Conservation (phyloP, 306 rosid species). For the Casuarina equisetifolia region DNA sequence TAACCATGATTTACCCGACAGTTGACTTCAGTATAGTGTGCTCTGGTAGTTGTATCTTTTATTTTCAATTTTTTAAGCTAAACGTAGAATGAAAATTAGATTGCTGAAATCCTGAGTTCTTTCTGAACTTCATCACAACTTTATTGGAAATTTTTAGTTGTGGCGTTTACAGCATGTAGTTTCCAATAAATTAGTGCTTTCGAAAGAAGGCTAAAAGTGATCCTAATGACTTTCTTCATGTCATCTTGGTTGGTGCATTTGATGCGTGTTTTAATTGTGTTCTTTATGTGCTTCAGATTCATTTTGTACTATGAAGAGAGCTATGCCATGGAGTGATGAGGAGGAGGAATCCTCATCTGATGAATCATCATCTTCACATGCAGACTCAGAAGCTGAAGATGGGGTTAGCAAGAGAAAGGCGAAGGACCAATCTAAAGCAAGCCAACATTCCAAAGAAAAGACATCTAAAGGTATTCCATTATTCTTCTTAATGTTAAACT, state of each 20-base stretch:
- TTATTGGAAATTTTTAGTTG: background rate
- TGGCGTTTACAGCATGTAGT: background rate
- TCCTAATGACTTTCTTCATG: background rate
- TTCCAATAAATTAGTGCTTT: no score
- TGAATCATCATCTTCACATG: slow-evolving; percentile 49
- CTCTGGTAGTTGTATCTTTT: no score
- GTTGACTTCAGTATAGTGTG: no score
- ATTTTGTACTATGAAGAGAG: slow-evolving; percentile 66
- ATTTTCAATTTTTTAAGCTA: no score
- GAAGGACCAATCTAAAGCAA: slow-evolving; percentile 14
- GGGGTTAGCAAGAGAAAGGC: slow-evolving; percentile 41
- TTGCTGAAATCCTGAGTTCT: no score
- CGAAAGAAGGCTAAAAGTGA: background rate
- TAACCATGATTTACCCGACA: no score
- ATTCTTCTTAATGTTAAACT: background rate
- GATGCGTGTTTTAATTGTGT: slow-evolving; percentile 2
- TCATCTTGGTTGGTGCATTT: background rate
- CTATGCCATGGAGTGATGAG: slow-evolving; percentile 64
- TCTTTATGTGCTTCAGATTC: slow-evolving; percentile 24
- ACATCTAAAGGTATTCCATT: slow-evolving; percentile 15
- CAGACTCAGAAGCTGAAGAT: slow-evolving; percentile 48
- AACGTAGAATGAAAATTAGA: no score
- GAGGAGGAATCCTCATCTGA: slow-evolving; percentile 50
- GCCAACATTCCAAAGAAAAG: slow-evolving; percentile 16
- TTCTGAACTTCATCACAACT: no score